phyloP scores from a whole-genome alignment of 192 early-diverging fungal species.

The Backusella tuberculispora region DNA sequence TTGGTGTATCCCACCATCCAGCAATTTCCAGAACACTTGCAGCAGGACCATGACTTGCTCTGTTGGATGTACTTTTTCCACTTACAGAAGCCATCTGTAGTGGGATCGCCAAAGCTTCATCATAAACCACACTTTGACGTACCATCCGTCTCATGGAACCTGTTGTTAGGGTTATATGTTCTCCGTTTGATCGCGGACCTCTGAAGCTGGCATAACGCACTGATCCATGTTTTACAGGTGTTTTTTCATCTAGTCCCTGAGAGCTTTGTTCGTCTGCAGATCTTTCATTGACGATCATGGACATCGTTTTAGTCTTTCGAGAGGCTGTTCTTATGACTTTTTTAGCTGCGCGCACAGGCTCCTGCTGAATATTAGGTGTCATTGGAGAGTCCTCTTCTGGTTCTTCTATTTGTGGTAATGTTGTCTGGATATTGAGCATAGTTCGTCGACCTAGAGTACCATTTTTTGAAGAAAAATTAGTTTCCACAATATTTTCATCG shows the following conservation, averaged over 20 bases:
- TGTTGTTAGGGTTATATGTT: conserved; percentile 21
- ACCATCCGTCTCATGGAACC: conserved; percentile 27
- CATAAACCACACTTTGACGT: conserved; percentile 26
- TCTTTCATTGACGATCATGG: conserved; percentile 6
- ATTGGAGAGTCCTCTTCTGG: conserved; percentile 4
- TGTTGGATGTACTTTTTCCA: background rate
- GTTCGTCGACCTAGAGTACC: background rate
- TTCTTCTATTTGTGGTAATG: background rate
- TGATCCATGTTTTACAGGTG: conserved; percentile 9
- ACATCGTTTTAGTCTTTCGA: conserved; percentile 16
- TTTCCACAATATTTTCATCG: background rate
- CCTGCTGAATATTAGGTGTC: background rate
- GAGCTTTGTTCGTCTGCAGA: background rate
- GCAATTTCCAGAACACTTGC: conserved; percentile 13
- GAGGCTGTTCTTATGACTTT: conserved; percentile 19
- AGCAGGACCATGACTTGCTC: background rate
- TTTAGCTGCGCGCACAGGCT: conserved; percentile 23
- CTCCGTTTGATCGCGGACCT: background rate
- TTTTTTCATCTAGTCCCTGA: conserved; percentile 6
- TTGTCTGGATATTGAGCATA: background rate
- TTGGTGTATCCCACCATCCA: conserved; percentile 19
- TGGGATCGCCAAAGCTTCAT: background rate
- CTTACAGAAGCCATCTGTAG: conserved; percentile 1
- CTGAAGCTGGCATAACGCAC: conserved; percentile 1
- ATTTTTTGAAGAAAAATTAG: background rate